These are phyloP conservation scores for Sporothrix mexicana DNA, from an alignment of 2,329 filamentous ascomycete species.

Conservation along the genomic window DNA sequence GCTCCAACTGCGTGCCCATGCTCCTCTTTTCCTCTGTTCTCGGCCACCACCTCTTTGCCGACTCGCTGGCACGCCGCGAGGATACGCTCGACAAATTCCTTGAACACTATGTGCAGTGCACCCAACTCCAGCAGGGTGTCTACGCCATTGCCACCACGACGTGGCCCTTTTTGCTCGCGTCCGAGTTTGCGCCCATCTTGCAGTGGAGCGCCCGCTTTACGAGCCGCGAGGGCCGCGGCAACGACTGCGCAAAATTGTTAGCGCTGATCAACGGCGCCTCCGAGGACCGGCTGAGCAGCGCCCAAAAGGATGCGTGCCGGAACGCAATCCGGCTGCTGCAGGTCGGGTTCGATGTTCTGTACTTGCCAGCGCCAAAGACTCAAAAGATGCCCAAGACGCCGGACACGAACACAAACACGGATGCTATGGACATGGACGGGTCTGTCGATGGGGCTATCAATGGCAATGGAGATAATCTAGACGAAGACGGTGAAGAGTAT, in stretches of 20 bases:
- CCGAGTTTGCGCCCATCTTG: slow-evolving; percentile 42
- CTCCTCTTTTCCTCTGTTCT: slow-evolving; percentile 46
- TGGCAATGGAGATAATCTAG: not conserved
- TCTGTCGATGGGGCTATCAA: not conserved
- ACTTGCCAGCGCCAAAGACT: slow-evolving; percentile 25
- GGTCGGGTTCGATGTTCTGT: slow-evolving; percentile 40
- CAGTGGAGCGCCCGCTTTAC: slow-evolving; percentile 35
- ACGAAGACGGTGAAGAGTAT: not conserved
- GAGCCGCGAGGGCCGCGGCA: slow-evolving; percentile 38
- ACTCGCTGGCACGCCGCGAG: slow-evolving; percentile 42
- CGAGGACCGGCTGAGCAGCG: slow-evolving; percentile 33
- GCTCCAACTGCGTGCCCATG: slow-evolving; percentile 44
- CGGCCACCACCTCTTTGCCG: slow-evolving; percentile 46
- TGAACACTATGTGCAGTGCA: slow-evolving; percentile 42
- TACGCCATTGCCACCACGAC: slow-evolving; percentile 38
- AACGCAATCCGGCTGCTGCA: slow-evolving; percentile 41
- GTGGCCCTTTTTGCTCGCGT: slow-evolving; percentile 42
- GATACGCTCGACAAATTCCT: slow-evolving; percentile 42
- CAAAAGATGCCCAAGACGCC: not conserved
- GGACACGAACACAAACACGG: not conserved
- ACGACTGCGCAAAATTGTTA: slow-evolving; percentile 38
- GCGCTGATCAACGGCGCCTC: slow-evolving; percentile 38
- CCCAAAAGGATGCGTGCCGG: slow-evolving; percentile 41
- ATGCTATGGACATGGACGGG: not conserved
- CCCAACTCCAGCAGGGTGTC: slow-evolving; percentile 40